phyloP scores from a whole-genome alignment of 208 protist genomes.

The Leishmania turanica region DNA sequence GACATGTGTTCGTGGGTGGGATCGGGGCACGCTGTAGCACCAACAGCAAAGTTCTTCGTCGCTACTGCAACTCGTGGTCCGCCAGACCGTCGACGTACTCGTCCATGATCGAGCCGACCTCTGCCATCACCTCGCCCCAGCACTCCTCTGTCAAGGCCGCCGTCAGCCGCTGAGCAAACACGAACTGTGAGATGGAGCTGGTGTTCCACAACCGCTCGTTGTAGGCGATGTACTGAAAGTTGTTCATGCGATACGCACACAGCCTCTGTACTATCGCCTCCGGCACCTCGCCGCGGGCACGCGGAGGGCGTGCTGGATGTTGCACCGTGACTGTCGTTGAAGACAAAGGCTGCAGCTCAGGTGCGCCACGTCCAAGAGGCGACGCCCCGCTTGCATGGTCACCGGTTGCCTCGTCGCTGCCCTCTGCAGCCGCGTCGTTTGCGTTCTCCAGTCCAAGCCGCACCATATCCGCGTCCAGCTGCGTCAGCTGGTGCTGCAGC shows the following conservation, averaged over 20 bases:
- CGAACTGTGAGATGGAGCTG: slow-evolving; percentile 77
- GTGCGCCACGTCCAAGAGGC: background rate
- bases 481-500: slow-evolving; percentile 45
- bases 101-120: slow-evolving; percentile 81
- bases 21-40: background rate
- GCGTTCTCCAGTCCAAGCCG: slow-evolving; percentile 25
- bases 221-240: slow-evolving; percentile 82
- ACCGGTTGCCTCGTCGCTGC: background rate
- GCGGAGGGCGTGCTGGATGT: slow-evolving; percentile 2
- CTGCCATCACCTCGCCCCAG: slow-evolving; percentile 72
- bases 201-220: slow-evolving; percentile 89
- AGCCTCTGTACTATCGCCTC: slow-evolving; percentile 73
- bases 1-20: too few relatives aligned
- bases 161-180: slow-evolving; percentile 84
- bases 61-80: slow-evolving; percentile 83
- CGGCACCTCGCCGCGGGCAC: slow-evolving; percentile 56
- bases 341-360: background rate
- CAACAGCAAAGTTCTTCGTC: background rate
- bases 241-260: slow-evolving; percentile 59
- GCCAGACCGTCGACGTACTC: slow-evolving; percentile 86
- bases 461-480: slow-evolving; percentile 53
- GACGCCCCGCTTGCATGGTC: background rate
- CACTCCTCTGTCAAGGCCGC: slow-evolving; percentile 72
- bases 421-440: background rate
- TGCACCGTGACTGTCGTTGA: too few relatives aligned